Base-by-base conservation (phyloP, 106 monocot species). In the Allium cepa region DNA sequence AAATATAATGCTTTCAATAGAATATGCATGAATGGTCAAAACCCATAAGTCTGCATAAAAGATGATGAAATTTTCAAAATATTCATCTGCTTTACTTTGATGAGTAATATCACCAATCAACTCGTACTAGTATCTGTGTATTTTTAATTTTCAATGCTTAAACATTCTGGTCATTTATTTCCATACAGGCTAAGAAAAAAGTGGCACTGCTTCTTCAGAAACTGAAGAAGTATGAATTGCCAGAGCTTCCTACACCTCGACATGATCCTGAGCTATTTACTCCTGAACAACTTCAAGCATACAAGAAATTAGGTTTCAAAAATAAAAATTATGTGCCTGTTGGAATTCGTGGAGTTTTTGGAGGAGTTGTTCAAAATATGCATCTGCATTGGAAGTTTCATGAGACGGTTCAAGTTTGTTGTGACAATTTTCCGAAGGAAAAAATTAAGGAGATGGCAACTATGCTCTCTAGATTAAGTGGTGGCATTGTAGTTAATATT, bases 311-410 rank as follows among this genome's bases (percentile, higher is more conserved):
- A 53, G 97, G 93, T 46, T 99, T 87, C 56, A 85, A 84, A 85
- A 99, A 99, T 57, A 89, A 79, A 73, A 99, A 99, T 49, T 99
- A 99, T 61, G 92, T 92, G 4, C 90, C 92, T 47, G 97, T 99
- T 27, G 97, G 97, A 76, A 83, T 99, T 68, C 84, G 97, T 63
- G 93, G 97, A 49, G 97, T 99, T 45, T 99, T 99, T 78, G 92
- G 97, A 36, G 97, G 97, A 61, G 97, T 99, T 70, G 97, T 99
- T 46, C 97, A 99, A 69, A 99, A 93, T 59, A 99, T 99, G 97
- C 97, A 99, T 83, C 87, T 99, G 17, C 97, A 99, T 59, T 96
- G 96, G 92, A 96, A 92, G 77, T 92, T 91, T 74, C 96, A 92
- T 73, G 96, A 92, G 70, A 92, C 92, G 0, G 97, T 99, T 47